These are phyloP conservation scores for Backusella parvicylindrica DNA, from an alignment of 192 early-diverging fungal species.

Conservation along the genomic window DNA sequence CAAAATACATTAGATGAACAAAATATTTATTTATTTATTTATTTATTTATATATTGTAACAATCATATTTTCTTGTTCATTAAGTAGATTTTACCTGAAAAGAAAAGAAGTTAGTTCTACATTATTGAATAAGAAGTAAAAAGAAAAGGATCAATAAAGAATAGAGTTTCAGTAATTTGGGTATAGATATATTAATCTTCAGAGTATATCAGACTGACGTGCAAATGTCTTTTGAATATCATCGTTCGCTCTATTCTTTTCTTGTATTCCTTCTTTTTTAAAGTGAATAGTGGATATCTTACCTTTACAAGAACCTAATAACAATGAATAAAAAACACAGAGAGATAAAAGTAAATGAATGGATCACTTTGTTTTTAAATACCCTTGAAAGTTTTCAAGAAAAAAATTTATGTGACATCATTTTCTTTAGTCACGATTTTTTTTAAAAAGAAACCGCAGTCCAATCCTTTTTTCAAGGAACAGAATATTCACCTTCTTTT, in stretches of 20 bases:
- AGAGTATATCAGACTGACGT: not conserved
- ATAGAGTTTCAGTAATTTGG: not conserved
- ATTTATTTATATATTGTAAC: no score
- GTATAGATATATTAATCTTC: not conserved
- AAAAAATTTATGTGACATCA: constrained; percentile 7
- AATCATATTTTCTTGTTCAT: no score
- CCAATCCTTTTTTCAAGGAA: no score
- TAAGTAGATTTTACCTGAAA: no score
- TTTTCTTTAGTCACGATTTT: constrained; percentile 1
- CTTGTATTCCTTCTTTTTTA: not conserved
- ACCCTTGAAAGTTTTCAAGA: not conserved
- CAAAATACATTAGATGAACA: no score
- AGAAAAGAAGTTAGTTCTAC: not conserved
- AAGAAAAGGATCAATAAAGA: not conserved
- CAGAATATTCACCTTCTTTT: no score
- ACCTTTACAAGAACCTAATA: not conserved
- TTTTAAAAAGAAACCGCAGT: no score
- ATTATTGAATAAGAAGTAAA: not conserved
- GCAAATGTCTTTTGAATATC: constrained; percentile 5
- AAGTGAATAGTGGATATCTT: not conserved
- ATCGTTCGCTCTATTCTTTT: not conserved
- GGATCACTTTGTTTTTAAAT: not conserved
- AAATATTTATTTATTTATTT: no score
- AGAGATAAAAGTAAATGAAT: not conserved
- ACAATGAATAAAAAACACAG: not conserved